Conservation (phyloP, 2,329 filamentous ascomycete genomes). For the Elsinoe batatas region DNA sequence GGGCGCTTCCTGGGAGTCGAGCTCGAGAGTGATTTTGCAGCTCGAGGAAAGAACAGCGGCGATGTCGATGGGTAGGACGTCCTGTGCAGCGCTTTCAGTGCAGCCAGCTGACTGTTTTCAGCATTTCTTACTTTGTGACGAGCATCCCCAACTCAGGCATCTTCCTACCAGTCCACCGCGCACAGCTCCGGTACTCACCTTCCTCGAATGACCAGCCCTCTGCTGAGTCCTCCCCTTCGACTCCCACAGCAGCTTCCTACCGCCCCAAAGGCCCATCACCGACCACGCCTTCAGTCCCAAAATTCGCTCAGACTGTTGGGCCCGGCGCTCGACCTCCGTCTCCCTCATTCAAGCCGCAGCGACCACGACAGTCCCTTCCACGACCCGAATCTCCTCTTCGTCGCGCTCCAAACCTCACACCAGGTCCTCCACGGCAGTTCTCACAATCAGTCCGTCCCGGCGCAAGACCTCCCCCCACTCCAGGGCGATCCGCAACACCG, state of each 20-base stretch:
- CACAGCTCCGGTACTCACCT: conserved; percentile 55
- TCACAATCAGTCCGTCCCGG: conserved; percentile 39
- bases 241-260: conserved; percentile 57
- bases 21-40: conserved; percentile 67
- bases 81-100: not conserved
- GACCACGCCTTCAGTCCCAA: conserved; percentile 52
- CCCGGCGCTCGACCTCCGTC: conserved; percentile 59
- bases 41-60: conserved; percentile 85
- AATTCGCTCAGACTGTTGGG: conserved; percentile 83
- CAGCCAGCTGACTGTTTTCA: conserved; percentile 21
- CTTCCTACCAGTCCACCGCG: conserved; percentile 80
- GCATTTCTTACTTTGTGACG: conserved; percentile 68
- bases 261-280: conserved; percentile 22
- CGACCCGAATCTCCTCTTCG: conserved; percentile 74
- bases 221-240: conserved; percentile 48
- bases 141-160: conserved; percentile 73
- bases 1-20: conserved; percentile 90
- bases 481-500: conserved; percentile 33
- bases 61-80: conserved; percentile 78
- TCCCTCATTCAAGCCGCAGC: conserved; percentile 55
- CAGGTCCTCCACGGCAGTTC: conserved; percentile 49
- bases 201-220: conserved; percentile 30
- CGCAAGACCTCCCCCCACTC: conserved; percentile 47
- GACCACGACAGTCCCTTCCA: conserved; percentile 65
- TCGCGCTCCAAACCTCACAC: conserved; percentile 48